Conservation (phyloP, 805 yeast species). For the Cyberlindnera japonica region DNA sequence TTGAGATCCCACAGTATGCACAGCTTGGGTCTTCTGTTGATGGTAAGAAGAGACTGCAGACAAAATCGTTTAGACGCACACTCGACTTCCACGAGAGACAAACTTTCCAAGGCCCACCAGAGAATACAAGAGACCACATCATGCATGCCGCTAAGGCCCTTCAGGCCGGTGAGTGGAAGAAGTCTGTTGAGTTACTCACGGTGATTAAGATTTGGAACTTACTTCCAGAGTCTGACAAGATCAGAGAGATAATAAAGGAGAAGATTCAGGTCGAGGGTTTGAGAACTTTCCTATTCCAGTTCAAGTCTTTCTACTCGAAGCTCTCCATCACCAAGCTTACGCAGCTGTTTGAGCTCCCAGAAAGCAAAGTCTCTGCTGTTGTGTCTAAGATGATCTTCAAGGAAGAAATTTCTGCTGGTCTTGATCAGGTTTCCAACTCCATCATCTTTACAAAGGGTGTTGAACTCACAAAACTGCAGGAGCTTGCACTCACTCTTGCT, state of each 20-base stretch:
- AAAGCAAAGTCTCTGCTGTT: conserved; percentile 53
- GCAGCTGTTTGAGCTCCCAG: conserved; percentile 59
- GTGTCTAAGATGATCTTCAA: conserved; percentile 71
- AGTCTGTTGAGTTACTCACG: conserved; percentile 65
- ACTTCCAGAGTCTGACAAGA: conserved; percentile 62
- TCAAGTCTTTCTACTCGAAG: conserved; percentile 70
- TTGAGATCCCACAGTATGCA: conserved; percentile 90
- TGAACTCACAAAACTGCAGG: conserved; percentile 82
- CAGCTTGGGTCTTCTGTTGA: conserved; percentile 53
- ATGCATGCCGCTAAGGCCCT: conserved; percentile 89
- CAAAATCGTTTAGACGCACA: conserved; percentile 86
- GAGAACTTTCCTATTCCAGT: conserved; percentile 87
- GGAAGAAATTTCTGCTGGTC: conserved; percentile 72
- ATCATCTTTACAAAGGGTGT: conserved; percentile 71
- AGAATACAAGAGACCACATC: conserved; percentile 88
- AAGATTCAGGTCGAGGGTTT: conserved; percentile 88
- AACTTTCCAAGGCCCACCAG: conserved; percentile 96
- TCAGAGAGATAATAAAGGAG: conserved; percentile 67
- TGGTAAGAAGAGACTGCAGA: conserved; percentile 58
- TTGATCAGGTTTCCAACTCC: conserved; percentile 62
- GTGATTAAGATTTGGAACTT: conserved; percentile 85
- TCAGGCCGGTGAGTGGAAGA: conserved; percentile 86
- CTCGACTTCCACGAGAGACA: conserved; percentile 92
- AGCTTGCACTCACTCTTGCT: conserved; percentile 77
- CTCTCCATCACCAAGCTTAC: conserved; percentile 67